A percentile compares a stretch with the other conserved stretches of the same genome.
Conservation (phyloP, 208 protist species). For the Trypanosoma vivax region DNA sequence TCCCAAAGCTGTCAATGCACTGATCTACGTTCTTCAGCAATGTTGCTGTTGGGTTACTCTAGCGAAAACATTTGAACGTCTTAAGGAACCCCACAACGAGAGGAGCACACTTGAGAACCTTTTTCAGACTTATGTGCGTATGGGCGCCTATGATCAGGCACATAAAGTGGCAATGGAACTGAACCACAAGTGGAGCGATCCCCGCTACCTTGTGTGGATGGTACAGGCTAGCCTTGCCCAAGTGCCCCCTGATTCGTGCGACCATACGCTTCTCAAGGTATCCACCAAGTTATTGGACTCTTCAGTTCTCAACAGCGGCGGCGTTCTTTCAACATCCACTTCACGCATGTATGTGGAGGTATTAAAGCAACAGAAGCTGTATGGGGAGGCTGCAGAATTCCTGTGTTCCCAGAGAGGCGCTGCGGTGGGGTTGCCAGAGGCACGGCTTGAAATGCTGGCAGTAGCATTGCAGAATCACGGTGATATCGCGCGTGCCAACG, state of each 20-base stretch:
- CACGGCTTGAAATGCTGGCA: slow-evolving; percentile 67
- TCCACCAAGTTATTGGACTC: slow-evolving; percentile 60
- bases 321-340: slow-evolving; percentile 44
- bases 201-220: slow-evolving; percentile 75
- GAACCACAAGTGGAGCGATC: slow-evolving; percentile 49
- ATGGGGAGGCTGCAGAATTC: slow-evolving; percentile 49
- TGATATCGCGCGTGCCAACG: slow-evolving; percentile 41
- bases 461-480: slow-evolving; percentile 30
- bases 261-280: slow-evolving; percentile 68
- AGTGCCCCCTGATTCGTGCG: slow-evolving; percentile 52
- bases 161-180: slow-evolving; percentile 59
- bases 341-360: slow-evolving; percentile 75
- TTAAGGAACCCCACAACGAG: slow-evolving; percentile 49
- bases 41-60: slow-evolving; percentile 68
- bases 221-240: slow-evolving; percentile 75
- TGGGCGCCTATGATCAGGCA: slow-evolving; percentile 64
- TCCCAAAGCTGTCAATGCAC: slow-evolving; percentile 46
- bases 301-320: slow-evolving; percentile 57
- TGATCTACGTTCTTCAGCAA: slow-evolving; percentile 65
- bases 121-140: slow-evolving; percentile 70
- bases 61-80: slow-evolving; percentile 51
- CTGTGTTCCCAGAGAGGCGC: slow-evolving; percentile 48
- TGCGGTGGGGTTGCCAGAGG: slow-evolving; percentile 60
- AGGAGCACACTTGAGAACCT: slow-evolving; percentile 57
- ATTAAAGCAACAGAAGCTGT: slow-evolving; percentile 58